Percentiles rank a stretch among this genome's conserved stretches.
Evolutionary conservation across 768 basidiomycete species (phyloP).

Genomic region (Pleurotus tuber-regium): DNA sequence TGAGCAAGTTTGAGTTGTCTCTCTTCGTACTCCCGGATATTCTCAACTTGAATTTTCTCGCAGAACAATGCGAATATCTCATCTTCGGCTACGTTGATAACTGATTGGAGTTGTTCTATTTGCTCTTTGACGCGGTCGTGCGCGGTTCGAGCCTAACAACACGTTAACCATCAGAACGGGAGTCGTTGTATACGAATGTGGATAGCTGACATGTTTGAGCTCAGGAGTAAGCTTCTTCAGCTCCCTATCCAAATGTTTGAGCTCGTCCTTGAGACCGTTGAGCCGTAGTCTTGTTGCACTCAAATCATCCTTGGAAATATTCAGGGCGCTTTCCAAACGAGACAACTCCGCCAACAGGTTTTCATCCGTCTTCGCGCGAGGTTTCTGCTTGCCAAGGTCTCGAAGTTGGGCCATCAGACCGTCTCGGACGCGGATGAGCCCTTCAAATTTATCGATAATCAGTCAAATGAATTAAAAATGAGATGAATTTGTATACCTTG

Average conservation of each 20-base stretch:
- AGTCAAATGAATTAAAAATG: background rate
- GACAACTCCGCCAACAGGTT: slow-evolving; percentile 71
- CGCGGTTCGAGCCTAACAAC: slow-evolving; percentile 55
- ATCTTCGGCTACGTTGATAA: slow-evolving; percentile 79
- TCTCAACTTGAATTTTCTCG: slow-evolving; percentile 66
- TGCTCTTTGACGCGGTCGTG: slow-evolving; percentile 51
- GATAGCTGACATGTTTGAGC: slow-evolving; percentile 72
- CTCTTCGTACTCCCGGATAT: slow-evolving; percentile 93
- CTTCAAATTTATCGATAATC: slow-evolving; percentile 21
- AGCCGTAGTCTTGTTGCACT: slow-evolving; percentile 73
- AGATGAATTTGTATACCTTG: slow-evolving; percentile 48
- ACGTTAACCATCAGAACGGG: no score
- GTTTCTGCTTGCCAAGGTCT: slow-evolving; percentile 83
- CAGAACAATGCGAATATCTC: slow-evolving; percentile 79
- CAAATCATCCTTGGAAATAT: slow-evolving; percentile 79
- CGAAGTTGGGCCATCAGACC: slow-evolving; percentile 69
- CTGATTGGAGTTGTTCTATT: slow-evolving; percentile 50
- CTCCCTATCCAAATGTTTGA: slow-evolving; percentile 76
- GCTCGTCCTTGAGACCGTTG: slow-evolving; percentile 77
- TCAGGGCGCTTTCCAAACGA: slow-evolving; percentile 74
- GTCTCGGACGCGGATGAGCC: slow-evolving; percentile 59
- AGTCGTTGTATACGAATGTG: no score
- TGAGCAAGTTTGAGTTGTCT: slow-evolving; percentile 85
- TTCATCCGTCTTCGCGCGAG: slow-evolving; percentile 83
- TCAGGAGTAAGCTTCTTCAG: slow-evolving; percentile 67